Conservation (phyloP, 148 eudicot genomes). For the Rhododendron kiyosumense region DNA sequence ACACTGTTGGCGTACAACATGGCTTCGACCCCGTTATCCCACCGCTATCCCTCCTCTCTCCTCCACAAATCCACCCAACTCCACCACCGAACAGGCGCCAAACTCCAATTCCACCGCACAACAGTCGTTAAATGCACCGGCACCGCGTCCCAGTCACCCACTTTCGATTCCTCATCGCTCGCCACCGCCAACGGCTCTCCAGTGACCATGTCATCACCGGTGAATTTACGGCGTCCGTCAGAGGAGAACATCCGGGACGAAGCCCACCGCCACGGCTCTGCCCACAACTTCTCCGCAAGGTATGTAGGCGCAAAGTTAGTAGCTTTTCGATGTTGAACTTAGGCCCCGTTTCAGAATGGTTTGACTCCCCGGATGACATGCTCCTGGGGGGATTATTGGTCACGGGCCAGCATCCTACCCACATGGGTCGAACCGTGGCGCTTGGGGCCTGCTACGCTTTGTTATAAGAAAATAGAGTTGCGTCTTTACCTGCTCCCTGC, state of each 20-base stretch:
- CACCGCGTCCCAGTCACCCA: constrained; percentile 10
- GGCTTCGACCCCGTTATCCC: not conserved
- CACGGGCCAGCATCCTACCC: too few species aligned
- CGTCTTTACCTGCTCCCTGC: too few species aligned
- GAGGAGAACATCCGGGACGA: constrained; percentile 75
- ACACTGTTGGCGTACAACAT: not conserved
- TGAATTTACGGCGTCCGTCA: constrained; percentile 39
- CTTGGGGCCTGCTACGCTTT: too few species aligned
- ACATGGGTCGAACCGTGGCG: too few species aligned
- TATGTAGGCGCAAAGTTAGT: not conserved
- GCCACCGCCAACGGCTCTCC: not conserved
- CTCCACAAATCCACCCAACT: constrained; percentile 14
- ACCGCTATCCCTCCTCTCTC: constrained; percentile 11
- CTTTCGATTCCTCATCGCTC: not conserved
- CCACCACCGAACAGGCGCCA: not conserved
- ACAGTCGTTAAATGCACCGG: not conserved
- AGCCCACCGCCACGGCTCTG: constrained; percentile 47
- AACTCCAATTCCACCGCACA: not conserved
- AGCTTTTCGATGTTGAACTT: too few species aligned
- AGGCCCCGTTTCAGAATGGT: too few species aligned
- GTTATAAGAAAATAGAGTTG: too few species aligned
- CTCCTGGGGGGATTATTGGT: too few species aligned
- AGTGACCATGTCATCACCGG: not conserved
- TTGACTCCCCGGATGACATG: too few species aligned
- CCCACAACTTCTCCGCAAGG: constrained; percentile 67